Conservation (phyloP, 1,139 yeast species). For the Hansenula lynferdii region DNA sequence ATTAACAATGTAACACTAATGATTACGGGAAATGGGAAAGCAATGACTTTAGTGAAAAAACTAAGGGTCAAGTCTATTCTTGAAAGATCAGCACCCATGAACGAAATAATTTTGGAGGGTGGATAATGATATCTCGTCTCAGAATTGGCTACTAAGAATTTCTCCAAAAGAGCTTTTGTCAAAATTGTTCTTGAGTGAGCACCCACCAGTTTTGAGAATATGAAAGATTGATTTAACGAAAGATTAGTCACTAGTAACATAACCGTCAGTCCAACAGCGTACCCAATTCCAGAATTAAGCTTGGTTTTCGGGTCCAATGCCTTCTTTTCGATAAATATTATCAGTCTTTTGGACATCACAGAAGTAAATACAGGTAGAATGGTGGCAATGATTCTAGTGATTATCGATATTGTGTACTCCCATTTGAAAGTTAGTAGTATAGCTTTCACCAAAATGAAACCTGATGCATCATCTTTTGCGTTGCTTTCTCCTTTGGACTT, state of each 20-base stretch:
- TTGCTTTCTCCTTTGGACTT: no score
- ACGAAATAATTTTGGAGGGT: constrained; percentile 59
- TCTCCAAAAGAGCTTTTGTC: constrained; percentile 58
- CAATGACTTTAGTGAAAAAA: constrained; percentile 55
- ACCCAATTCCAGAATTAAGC: constrained; percentile 49
- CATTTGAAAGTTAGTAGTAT: constrained; percentile 47
- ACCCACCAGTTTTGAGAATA: constrained; percentile 56
- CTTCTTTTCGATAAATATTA: constrained; percentile 35
- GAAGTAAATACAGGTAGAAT: constrained; percentile 37
- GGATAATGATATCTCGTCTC: constrained; percentile 54
- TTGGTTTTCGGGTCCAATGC: constrained; percentile 25
- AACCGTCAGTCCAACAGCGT: constrained; percentile 46
- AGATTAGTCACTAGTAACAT: constrained; percentile 42
- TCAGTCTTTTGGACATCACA: constrained; percentile 43
- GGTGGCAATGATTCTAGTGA: constrained; percentile 39
- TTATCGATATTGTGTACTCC: constrained; percentile 39
- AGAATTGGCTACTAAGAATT: constrained; percentile 54
- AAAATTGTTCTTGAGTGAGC: constrained; percentile 60
- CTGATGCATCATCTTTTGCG: constrained; percentile 32
- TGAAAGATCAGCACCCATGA: constrained; percentile 72
- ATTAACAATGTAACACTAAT: constrained; percentile 57
- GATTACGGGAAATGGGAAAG: constrained; percentile 52
- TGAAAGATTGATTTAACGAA: constrained; percentile 52
- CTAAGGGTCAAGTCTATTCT: constrained; percentile 68
- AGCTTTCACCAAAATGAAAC: constrained; percentile 34